Conservation (phyloP, 345 rosid genomes). For the Gossypium herbaceum region DNA sequence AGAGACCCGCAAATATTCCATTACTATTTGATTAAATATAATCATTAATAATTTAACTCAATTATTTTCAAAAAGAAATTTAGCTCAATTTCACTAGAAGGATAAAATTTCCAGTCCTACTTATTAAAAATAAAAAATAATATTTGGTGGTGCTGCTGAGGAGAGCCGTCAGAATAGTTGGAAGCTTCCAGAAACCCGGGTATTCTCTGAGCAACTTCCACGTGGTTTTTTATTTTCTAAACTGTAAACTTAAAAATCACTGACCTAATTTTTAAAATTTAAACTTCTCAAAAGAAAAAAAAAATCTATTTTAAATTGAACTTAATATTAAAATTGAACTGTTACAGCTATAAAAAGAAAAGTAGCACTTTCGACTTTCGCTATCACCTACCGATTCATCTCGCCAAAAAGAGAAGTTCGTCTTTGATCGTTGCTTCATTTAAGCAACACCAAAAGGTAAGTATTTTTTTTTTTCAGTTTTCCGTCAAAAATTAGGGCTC, state of each 20-base stretch:
- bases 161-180: conserved; percentile 1
- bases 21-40: no score
- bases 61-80: no score
- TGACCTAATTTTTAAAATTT: background rate
- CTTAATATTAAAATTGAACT: background rate
- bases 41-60: no score
- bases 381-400: background rate
- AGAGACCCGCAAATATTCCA: no score
- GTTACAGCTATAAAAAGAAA: background rate
- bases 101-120: no score
- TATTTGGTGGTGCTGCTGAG: background rate
- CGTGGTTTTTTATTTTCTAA: background rate
- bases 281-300: background rate
- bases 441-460: background rate
- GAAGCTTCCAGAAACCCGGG: background rate
- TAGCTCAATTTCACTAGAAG: no score
- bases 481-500: background rate
- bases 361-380: conserved; percentile 8
- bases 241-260: background rate
- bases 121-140: background rate
- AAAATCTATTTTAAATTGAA: background rate
- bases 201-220: background rate
- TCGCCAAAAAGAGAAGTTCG: background rate
- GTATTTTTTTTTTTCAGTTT: background rate
- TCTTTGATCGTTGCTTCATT: background rate